Conservation (phyloP, 208 protist species). For the Phytomonas sp. region DNA sequence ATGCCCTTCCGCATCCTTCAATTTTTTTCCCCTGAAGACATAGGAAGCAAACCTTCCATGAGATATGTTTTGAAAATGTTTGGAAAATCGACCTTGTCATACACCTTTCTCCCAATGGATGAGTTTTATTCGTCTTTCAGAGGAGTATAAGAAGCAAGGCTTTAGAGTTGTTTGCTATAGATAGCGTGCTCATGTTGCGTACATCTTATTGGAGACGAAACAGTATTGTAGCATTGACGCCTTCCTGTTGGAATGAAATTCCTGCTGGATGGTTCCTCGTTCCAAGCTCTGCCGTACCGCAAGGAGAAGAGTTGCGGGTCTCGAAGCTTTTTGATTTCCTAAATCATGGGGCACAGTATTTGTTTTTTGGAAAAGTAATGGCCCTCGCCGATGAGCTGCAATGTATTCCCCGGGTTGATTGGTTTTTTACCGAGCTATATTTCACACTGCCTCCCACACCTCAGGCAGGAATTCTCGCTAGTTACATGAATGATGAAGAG, state of each 20-base stretch:
- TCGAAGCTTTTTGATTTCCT: conserved; percentile 73
- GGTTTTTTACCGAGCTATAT: conserved; percentile 76
- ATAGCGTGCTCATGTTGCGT: background rate
- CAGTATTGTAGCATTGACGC: conserved; percentile 25
- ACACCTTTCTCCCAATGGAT: background rate
- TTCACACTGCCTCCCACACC: conserved; percentile 60
- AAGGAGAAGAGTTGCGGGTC: conserved; percentile 47
- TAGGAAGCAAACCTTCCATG: background rate
- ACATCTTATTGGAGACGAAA: background rate
- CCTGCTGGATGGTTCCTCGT: conserved; percentile 64
- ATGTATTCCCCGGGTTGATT: conserved; percentile 65
- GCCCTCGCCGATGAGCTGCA: conserved; percentile 70
- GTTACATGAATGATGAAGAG: conserved; percentile 85
- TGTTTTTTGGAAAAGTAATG: conserved; percentile 71
- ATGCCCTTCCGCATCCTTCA: background rate
- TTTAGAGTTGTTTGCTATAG: background rate
- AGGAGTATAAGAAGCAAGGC: background rate
- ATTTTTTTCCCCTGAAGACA: background rate
- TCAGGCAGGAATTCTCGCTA: conserved; percentile 58
- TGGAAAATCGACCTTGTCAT: background rate
- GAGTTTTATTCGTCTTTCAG: background rate
- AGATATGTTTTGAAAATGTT: background rate
- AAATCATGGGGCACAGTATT: conserved; percentile 74
- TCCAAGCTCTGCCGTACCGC: conserved; percentile 28
- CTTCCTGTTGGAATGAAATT: conserved; percentile 47